Conservation (phyloP, 805 yeast genomes). For the Candida caryicola region DNA sequence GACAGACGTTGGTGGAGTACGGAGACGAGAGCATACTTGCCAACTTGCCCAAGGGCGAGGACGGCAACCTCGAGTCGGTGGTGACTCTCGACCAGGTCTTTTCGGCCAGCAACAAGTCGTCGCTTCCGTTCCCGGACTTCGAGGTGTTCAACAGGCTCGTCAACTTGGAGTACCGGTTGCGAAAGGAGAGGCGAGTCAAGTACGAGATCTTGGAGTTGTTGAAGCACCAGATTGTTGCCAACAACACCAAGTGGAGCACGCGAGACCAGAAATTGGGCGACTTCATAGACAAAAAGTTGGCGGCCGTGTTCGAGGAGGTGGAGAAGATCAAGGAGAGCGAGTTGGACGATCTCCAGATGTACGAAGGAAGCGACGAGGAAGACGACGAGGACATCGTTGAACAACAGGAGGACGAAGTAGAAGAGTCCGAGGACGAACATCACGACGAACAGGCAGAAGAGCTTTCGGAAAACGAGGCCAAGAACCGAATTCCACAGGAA, state of each 20-base stretch:
- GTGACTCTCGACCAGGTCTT: slow-evolving; percentile 22
- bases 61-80: slow-evolving; percentile 12
- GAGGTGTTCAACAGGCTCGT: slow-evolving; percentile 28
- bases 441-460: slow-evolving; percentile 6
- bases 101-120: slow-evolving; percentile 23
- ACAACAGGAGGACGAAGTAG: slow-evolving; percentile 19
- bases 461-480: neutral
- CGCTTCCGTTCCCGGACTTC: slow-evolving; percentile 27
- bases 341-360: slow-evolving; percentile 23
- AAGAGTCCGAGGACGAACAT: slow-evolving; percentile 12
- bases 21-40: slow-evolving; percentile 20
- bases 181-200: slow-evolving; percentile 32
- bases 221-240: slow-evolving; percentile 27
- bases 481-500: no score
- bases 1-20: slow-evolving; percentile 24
- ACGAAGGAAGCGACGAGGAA: slow-evolving; percentile 19
- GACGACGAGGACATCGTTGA: slow-evolving; percentile 17
- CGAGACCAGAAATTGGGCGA: slow-evolving; percentile 29
- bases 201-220: slow-evolving; percentile 33
- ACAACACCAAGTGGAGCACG: slow-evolving; percentile 34
- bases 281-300: slow-evolving; percentile 28
- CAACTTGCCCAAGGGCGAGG: slow-evolving; percentile 11
- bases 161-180: slow-evolving; percentile 31
- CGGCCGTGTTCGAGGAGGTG: slow-evolving; percentile 25
- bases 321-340: slow-evolving; percentile 28